Percentiles rank a stretch among this genome's conserved stretches.
These are phyloP conservation scores for Diplodia seriata DNA, from an alignment of 2,329 filamentous ascomycete species.

Conservation along the genomic window DNA sequence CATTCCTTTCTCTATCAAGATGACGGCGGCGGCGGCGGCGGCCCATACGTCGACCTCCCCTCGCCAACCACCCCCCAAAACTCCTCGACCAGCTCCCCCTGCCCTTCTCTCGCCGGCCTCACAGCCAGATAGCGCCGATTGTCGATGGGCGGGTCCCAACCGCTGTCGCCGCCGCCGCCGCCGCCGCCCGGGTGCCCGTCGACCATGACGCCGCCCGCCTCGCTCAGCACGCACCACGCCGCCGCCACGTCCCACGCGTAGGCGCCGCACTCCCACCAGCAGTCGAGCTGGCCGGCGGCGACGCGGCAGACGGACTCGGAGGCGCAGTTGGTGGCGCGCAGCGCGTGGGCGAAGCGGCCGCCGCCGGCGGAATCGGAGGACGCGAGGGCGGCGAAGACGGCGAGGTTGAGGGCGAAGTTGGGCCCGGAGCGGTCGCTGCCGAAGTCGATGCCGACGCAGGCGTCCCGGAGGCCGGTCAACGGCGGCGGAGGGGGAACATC, in stretches of 20 bases:
- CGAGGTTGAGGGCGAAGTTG: conserved; percentile 4
- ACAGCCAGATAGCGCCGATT: conserved; percentile 7
- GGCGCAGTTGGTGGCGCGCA: conserved; percentile 5
- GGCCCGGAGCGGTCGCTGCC: conserved; percentile 10
- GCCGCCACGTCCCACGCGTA: background rate
- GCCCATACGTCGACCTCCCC: conserved; percentile 3
- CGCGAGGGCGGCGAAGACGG: conserved; percentile 10
- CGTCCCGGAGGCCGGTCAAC: conserved; percentile 1
- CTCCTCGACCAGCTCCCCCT: conserved; percentile 19
- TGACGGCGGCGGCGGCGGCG: background rate
- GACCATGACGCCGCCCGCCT: conserved; percentile 11
- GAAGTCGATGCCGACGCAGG: conserved; percentile 15
- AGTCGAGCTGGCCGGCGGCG: background rate
- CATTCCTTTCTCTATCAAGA: too few species aligned
- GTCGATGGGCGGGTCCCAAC: conserved; percentile 4
- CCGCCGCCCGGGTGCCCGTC: background rate
- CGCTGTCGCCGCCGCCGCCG: too few species aligned
- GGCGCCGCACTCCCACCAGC: too few species aligned
- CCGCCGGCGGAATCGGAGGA: background rate
- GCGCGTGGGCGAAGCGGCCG: conserved; percentile 1
- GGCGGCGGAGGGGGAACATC: background rate
- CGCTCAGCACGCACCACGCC: conserved; percentile 16
- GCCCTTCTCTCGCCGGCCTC: background rate
- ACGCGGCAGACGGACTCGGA: conserved; percentile 18
- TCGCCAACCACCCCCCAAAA: conserved; percentile 15